Base-by-base conservation (phyloP, 208 protist genomes). In the Porcisia hertigi region DNA sequence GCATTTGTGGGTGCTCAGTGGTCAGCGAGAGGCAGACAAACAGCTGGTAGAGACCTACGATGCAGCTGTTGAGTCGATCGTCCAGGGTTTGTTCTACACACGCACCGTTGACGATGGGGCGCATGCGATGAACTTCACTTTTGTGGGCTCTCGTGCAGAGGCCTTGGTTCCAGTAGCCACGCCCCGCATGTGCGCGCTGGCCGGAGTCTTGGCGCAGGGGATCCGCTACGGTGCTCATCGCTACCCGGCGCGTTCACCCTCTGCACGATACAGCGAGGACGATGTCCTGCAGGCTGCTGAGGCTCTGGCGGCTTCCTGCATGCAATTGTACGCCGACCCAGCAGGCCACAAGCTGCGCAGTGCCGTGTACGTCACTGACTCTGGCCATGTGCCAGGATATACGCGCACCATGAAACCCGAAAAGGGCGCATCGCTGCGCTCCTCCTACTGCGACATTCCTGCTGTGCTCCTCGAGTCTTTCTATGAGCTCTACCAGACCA, bases 221-320 rank as follows among this genome's bases (percentile, higher is more conserved):
- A 72, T 85, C 30, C 81, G 81, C 34, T 20, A 70, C 60, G 73
- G 77, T 34, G 81, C 76, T 0, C 85, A 88, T 67, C 81, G 69
- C 62, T 73, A 76, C 63, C 11, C 59, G 18, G 47, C 0, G 11
- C 66, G 69, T 20, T 43, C 75, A 16, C 9, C 57, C 54, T n/a
- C 67, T 3, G 52, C 64, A 43, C 34, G n/a, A 20, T 81, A 72
- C 55, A 52, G 16, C 49, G 80, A 84, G 43, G 54, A 77, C 30
- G 71, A 71, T 14, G 45, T 75, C 0, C 54, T 89, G 62, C 74
- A 82, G 62, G 81, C 76, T 6, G 83, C 86, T 20, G 86, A 90
- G 80, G 79, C 86, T 14, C 69, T 90, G 34, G 81, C 83, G n/a
- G 67, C 81, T 36, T 84, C 83, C 65, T 90, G 86, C 52, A 75